Base-by-base conservation (phyloP, 1,284 basidiomycete species). In the Pseudozyma flocculosa region DNA sequence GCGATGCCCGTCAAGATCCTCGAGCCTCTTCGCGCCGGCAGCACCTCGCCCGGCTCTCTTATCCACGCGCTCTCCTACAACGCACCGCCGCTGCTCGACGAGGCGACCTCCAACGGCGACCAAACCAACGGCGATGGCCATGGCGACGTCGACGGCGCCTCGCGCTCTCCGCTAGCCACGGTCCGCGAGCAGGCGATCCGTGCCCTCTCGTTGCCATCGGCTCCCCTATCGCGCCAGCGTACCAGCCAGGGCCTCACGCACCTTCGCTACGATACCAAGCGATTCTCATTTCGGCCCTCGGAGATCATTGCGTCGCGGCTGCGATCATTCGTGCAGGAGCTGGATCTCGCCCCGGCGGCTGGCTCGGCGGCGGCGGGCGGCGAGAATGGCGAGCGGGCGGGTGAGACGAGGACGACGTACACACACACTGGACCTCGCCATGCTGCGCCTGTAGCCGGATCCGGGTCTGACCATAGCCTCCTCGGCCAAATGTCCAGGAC, bases 221-320 rank as follows among this genome's bases (percentile, higher is more conserved):
- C n/a, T n/a, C n/a, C n/a, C n/a, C n/a, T n/a, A n/a, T n/a, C n/a
- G n/a, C n/a, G n/a, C n/a, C n/a, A n/a, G n/a, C n/a, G n/a, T n/a
- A 41, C 14, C 10, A 36, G 32, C 29, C 65, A 53, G 11, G 62
- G 68, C 21, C 40, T 61, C 17, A 61, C 51, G 1, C 45, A 61
- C 18, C 43, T 73, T 15, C 62, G 70, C 10, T 73, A 67, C 48
- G 70, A 73, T 24, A 73, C 70, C 2, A 63, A 62, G 40, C 68
- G 67, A 29, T 71, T 73, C 45, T 54, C 70, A 4, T 61, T 71
- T n/a, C 53, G 63, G 10, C 68, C 70, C 0, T 58, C 60, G 43
- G 70, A 71, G 38, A 66, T 68, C 48, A 53, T 62, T 3, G 66
- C 69, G 3, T 59, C 57, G 29, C 61, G 63, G 1, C 52, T 73